Base-by-base conservation (phyloP, 306 rosid species). In the Trichosanthes cucumerina region DNA sequence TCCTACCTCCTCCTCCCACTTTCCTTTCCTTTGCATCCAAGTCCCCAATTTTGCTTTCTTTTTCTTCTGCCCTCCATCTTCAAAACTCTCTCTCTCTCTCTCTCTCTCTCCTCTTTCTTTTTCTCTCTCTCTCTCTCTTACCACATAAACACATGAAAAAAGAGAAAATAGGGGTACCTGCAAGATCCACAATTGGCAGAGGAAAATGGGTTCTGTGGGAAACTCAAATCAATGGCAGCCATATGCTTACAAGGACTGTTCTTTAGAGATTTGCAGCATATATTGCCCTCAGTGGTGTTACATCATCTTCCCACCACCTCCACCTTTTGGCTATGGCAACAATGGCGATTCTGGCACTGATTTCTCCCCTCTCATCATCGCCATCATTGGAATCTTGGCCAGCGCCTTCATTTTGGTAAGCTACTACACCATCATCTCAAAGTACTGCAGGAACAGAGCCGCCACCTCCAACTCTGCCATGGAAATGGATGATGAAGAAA, bases 281-380 rank as follows among this genome's bases (percentile, higher is more conserved):
- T 93, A 87, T 58, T 91, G 98, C 75, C 96, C 95, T 2, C 91
- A 93, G 10, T 91, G 95, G 95, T 93, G 98, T 58, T 88, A 85
- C 82, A 83, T 86, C 68, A 24, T 91, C 34, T 83, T 84, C 80
- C 83, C 94, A 39, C 98, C 98, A 34, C 98, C 98, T 0, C 91
- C 93, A n/a, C 90, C 90, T 60, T 43, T 80, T 34, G 54, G 73
- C 33, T 62, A 80, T 1, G 79, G 52, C 3, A 76, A 60, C 59
- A 13, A 66, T 36, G 60, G 84, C 0, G 69, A 39, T n/a, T 86
- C 89, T 2, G 41, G 66, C 70, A 60, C 86, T n/a, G 72, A 90
- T 31, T 88, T 89, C 83, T 93, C 98, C 8, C 98, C 96, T 52
- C 93, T 93, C 52, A 79, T 93, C 11, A 87, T 91, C 1, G 95